These are phyloP conservation scores for Chaetomium globosum DNA, from an alignment of 2,329 filamentous ascomycete genomes.

Conservation along the genomic window DNA sequence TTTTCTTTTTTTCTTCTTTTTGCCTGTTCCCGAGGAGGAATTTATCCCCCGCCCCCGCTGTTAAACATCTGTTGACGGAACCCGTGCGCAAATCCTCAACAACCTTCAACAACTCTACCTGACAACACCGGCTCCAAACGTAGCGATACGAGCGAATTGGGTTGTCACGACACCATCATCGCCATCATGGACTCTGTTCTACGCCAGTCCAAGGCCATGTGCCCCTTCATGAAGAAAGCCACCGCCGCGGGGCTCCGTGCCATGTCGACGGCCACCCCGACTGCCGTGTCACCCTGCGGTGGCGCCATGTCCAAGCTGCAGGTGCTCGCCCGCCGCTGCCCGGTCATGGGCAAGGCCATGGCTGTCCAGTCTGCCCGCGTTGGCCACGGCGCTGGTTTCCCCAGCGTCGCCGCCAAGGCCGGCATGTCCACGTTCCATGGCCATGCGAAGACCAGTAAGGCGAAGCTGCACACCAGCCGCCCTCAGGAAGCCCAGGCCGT, in stretches of 20 bases:
- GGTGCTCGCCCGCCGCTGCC: slow-evolving; percentile 89
- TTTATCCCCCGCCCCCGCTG: slow-evolving; percentile 7
- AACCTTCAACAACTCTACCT: background rate
- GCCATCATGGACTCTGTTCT: slow-evolving; percentile 83
- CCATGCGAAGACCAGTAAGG: slow-evolving; percentile 61
- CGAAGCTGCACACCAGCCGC: slow-evolving; percentile 78
- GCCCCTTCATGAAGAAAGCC: slow-evolving; percentile 94
- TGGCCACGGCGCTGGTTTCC: slow-evolving; percentile 47
- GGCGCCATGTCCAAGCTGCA: slow-evolving; percentile 97
- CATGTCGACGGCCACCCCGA: slow-evolving; percentile 70
- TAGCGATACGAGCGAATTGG: background rate
- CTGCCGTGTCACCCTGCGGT: slow-evolving; percentile 72
- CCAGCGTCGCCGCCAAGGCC: slow-evolving; percentile 49
- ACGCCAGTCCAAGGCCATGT: slow-evolving; percentile 94
- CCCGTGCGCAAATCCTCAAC: slow-evolving; percentile 3
- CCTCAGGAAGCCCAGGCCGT: slow-evolving; percentile 77
- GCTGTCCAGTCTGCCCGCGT: slow-evolving; percentile 74
- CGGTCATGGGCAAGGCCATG: slow-evolving; percentile 97
- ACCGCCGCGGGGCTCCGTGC: slow-evolving; percentile 89
- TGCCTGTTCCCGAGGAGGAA: slow-evolving; percentile 3
- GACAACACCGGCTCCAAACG: background rate
- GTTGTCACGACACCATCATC: slow-evolving; percentile 44
- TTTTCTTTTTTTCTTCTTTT: slow-evolving; percentile 6
- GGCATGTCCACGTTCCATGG: slow-evolving; percentile 56
- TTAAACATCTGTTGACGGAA: slow-evolving; percentile 9